These are phyloP conservation scores for Malus fusca DNA, from an alignment of 306 rosid genomes.

Conservation along the genomic window DNA sequence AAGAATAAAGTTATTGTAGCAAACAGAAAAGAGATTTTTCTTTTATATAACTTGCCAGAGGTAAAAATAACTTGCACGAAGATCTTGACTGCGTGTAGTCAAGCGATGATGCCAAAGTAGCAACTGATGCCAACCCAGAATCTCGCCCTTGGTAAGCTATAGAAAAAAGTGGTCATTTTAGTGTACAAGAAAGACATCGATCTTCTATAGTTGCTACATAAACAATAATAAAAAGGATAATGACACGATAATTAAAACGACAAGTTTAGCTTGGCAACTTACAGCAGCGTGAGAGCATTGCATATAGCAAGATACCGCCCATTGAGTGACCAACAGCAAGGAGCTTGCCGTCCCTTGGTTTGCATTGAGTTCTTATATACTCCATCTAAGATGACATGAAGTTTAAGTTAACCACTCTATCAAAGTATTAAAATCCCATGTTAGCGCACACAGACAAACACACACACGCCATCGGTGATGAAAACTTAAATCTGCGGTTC, in stretches of 20 bases:
- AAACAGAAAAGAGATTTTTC: background rate
- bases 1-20: background rate
- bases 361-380: slow-evolving; percentile 59
- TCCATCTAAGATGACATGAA: slow-evolving; percentile 49
- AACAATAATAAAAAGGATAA: background rate
- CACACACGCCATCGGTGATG: background rate
- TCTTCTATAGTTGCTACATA: background rate
- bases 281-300: slow-evolving; percentile 60
- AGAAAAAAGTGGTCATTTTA: slow-evolving; percentile 9
- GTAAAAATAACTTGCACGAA: slow-evolving; percentile 70
- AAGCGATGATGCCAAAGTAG: slow-evolving; percentile 81
- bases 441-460: background rate
- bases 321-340: slow-evolving; percentile 88
- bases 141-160: slow-evolving; percentile 55
- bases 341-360: slow-evolving; percentile 73
- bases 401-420: slow-evolving; percentile 10
- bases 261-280: slow-evolving; percentile 30
- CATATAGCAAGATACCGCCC: slow-evolving; percentile 94
- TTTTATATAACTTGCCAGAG: slow-evolving; percentile 59
- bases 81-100: slow-evolving; percentile 74
- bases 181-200: background rate
- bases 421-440: background rate
- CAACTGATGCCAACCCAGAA: slow-evolving; percentile 54
- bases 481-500: background rate
- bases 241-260: background rate